Evolutionary conservation across 306 rosid genomes (phyloP).

Genomic region (Aeschynomene evenia): DNA sequence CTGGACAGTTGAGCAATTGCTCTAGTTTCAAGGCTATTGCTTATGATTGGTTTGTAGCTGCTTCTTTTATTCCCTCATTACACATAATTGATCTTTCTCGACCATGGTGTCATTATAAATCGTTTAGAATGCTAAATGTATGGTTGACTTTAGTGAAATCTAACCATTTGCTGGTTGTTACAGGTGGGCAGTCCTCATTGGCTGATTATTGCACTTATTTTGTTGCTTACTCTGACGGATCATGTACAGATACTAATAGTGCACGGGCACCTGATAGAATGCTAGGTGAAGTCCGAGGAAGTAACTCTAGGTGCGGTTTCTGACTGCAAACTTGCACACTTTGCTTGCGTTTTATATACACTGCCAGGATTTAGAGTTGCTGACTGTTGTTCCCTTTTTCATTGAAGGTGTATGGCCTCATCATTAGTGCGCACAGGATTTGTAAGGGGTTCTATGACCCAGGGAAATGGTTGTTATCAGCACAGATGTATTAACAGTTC

Average conservation of each 20-base stretch:
- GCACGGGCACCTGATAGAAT: constrained; percentile 97
- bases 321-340: constrained; percentile 18
- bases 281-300: constrained; percentile 96
- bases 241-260: constrained; percentile 88
- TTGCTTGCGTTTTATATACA: constrained; percentile 5
- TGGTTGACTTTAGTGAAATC: constrained; percentile 21
- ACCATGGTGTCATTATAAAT: neutral
- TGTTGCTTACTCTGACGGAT: constrained; percentile 96
- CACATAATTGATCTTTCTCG: constrained; percentile 1
- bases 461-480: constrained; percentile 97
- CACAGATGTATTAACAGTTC: constrained; percentile 77
- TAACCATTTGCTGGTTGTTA: constrained; percentile 27
- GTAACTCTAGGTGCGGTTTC: constrained; percentile 75
- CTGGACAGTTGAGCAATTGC: constrained; percentile 18
- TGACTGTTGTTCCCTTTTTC: constrained; percentile 34
- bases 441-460: constrained; percentile 83
- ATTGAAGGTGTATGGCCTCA: constrained; percentile 89
- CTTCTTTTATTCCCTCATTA: constrained; percentile 2
- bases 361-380: constrained; percentile 7
- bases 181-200: constrained; percentile 98
- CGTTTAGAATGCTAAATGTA: neutral
- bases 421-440: constrained; percentile 92
- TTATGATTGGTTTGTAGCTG: constrained; percentile 19
- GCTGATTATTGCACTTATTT: constrained; percentile 99
- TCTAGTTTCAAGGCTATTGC: neutral